Conservation (phyloP, 441 rosid genomes). For the Jatropha podagrica region DNA sequence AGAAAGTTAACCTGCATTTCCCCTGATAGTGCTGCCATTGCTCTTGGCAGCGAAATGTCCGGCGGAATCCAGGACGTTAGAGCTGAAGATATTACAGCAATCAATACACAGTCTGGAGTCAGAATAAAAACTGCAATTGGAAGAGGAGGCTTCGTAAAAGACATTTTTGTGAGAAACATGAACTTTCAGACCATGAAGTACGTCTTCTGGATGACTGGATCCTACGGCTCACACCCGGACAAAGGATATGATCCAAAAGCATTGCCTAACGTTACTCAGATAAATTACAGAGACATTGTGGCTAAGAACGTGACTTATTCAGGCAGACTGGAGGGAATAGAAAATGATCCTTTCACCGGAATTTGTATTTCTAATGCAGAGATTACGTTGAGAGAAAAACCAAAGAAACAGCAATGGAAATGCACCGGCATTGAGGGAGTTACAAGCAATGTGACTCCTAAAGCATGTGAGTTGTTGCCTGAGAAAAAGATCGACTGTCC, state of each 20-base stretch:
- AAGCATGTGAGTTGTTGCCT: constrained; percentile 51
- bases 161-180: constrained; percentile 51
- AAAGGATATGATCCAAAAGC: constrained; percentile 55
- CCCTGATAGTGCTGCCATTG: constrained; percentile 72
- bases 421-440: constrained; percentile 62
- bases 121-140: constrained; percentile 69
- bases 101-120: constrained; percentile 53
- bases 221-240: constrained; percentile 59
- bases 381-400: constrained; percentile 38
- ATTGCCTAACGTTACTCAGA: constrained; percentile 44
- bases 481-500: constrained; percentile 41
- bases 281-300: constrained; percentile 51
- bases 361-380: constrained; percentile 67
- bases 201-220: constrained; percentile 75
- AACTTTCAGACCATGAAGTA: constrained; percentile 59
- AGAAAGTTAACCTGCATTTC: constrained; percentile 71
- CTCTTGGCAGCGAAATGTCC: constrained; percentile 84
- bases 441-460: constrained; percentile 54
- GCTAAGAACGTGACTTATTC: constrained; percentile 56
- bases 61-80: constrained; percentile 71
- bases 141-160: constrained; percentile 66
- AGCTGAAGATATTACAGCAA: constrained; percentile 48
- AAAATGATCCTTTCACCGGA: constrained; percentile 46
- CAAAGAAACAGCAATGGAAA: constrained; percentile 56
- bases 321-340: constrained; percentile 46